Evolutionary conservation across 345 rosid species (phyloP).

Genomic region (Salix suchowensis): DNA sequence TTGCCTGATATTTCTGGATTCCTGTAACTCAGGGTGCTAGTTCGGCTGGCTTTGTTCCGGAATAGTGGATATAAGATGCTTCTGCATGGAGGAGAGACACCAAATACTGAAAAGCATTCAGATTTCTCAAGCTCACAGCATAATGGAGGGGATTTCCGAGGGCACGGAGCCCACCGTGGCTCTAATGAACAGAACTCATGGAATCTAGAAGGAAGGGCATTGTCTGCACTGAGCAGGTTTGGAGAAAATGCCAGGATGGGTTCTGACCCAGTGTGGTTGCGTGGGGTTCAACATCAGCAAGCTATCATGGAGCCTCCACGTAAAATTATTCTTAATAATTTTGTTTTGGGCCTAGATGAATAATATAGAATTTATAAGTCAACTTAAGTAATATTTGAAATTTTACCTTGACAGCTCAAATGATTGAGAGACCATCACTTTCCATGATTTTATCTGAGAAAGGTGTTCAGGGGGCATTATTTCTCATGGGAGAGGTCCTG

Average conservation of each 20-base stretch:
- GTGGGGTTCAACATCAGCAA: conserved; percentile 59
- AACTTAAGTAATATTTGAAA: conserved; percentile 9
- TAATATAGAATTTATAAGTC: neutral
- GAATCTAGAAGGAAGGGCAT: conserved; percentile 77
- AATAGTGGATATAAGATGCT: conserved; percentile 86
- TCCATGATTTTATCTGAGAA: conserved; percentile 57
- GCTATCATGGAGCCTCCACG: conserved; percentile 52
- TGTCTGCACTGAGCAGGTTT: conserved; percentile 69
- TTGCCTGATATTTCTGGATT: conserved; percentile 12
- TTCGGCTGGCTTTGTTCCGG: conserved; percentile 65
- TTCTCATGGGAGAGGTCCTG: conserved; percentile 64
- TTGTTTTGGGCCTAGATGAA: neutral
- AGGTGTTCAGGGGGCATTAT: conserved; percentile 60
- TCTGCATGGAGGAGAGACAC: conserved; percentile 83
- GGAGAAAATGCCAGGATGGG: conserved; percentile 68
- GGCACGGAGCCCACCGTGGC: conserved; percentile 25
- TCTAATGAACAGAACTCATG: conserved; percentile 36
- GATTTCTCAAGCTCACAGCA: conserved; percentile 36
- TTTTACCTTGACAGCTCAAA: conserved; percentile 30
- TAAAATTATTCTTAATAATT: conserved; percentile 18
- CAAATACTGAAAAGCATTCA: conserved; percentile 46
- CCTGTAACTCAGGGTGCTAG: conserved; percentile 48
- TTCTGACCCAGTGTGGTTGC: conserved; percentile 50
- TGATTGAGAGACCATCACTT: conserved; percentile 41
- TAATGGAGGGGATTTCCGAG: conserved; percentile 16